A percentile compares a stretch with the other conserved stretches of the same genome.
phyloP scores from a whole-genome alignment of 2,329 filamentous ascomycete species.

The Aspergillus versicolor region DNA sequence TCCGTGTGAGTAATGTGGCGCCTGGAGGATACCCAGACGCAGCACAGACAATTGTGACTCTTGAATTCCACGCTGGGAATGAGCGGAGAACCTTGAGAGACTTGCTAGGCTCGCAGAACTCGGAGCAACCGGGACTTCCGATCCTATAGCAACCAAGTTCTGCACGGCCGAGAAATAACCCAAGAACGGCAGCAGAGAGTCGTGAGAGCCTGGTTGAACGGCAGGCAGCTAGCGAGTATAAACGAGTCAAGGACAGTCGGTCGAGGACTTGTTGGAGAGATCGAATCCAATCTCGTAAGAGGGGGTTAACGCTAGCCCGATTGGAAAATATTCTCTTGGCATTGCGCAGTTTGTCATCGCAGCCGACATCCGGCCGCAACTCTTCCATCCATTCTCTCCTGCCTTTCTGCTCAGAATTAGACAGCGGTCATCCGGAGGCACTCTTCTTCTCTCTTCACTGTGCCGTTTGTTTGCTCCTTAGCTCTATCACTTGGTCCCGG shows the following conservation, averaged over 20 bases:
- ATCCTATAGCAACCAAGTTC: conserved; percentile 27
- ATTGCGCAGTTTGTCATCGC: conserved; percentile 8
- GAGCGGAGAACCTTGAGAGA: conserved; percentile 26
- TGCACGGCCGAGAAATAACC: conserved; percentile 18
- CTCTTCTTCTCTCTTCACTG: background rate
- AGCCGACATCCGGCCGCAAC: background rate
- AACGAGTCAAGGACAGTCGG: conserved; percentile 14
- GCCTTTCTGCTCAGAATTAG: background rate
- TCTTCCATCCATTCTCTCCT: conserved; percentile 1
- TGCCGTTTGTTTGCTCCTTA: background rate
- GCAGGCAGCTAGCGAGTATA: conserved; percentile 11
- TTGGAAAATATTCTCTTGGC: conserved; percentile 28
- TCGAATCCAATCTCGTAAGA: conserved; percentile 28
- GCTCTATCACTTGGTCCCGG: conserved; percentile 6
- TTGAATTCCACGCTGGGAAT: conserved; percentile 14
- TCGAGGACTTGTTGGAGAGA: conserved; percentile 29
- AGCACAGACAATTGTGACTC: conserved; percentile 6
- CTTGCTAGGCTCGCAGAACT: conserved; percentile 29
- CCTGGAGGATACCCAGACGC: background rate
- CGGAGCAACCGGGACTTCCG: conserved; percentile 25
- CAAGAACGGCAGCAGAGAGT: conserved; percentile 1
- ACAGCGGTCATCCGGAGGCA: background rate
- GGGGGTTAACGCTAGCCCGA: conserved; percentile 24
- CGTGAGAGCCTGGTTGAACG: background rate
- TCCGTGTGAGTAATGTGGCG: background rate